These are phyloP conservation scores for Pichia sp. DNA, from an alignment of 1,139 yeast species.

Conservation along the genomic window DNA sequence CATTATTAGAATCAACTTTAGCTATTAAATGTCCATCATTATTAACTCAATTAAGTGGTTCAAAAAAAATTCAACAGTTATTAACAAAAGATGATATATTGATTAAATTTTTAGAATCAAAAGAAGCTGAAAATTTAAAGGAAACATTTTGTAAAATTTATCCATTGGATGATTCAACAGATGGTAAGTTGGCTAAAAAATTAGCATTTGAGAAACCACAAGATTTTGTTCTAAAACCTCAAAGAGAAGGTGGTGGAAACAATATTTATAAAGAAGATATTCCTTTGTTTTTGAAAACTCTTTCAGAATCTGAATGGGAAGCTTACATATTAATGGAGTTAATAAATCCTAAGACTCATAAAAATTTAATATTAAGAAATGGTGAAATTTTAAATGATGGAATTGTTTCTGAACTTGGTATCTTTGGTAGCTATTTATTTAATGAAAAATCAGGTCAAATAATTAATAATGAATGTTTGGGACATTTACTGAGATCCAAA, in stretches of 20 bases:
- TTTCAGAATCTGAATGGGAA: conserved; percentile 74
- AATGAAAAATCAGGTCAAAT: conserved; percentile 55
- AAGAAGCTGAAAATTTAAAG: conserved; percentile 31
- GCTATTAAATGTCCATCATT: conserved; percentile 92
- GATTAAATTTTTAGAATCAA: conserved; percentile 39
- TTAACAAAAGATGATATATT: conserved; percentile 53
- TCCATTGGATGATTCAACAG: conserved; percentile 69
- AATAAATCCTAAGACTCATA: conserved; percentile 63
- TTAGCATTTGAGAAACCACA: conserved; percentile 65
- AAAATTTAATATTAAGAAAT: conserved; percentile 64
- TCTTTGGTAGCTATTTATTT: conserved; percentile 79
- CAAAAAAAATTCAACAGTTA: conserved; percentile 88
- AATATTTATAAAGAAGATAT: conserved; percentile 82
- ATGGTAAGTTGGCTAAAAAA: conserved; percentile 58
- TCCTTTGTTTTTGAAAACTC: conserved; percentile 55
- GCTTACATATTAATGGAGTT: conserved; percentile 93
- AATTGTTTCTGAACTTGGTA: conserved; percentile 82
- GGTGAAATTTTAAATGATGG: conserved; percentile 53
- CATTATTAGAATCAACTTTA: conserved; percentile 58
- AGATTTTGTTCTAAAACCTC: conserved; percentile 83
- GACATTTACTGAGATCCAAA: conserved; percentile 85
- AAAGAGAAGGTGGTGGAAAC: conserved; percentile 95
- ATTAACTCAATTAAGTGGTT: conserved; percentile 83
- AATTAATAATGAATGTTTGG: conserved; percentile 60
- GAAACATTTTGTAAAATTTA: conserved; percentile 76